Evolutionary conservation across 345 rosid species (phyloP), one percentile per base, ranked within the genome.

Genomic region (Hypericum androsaemum): DNA sequence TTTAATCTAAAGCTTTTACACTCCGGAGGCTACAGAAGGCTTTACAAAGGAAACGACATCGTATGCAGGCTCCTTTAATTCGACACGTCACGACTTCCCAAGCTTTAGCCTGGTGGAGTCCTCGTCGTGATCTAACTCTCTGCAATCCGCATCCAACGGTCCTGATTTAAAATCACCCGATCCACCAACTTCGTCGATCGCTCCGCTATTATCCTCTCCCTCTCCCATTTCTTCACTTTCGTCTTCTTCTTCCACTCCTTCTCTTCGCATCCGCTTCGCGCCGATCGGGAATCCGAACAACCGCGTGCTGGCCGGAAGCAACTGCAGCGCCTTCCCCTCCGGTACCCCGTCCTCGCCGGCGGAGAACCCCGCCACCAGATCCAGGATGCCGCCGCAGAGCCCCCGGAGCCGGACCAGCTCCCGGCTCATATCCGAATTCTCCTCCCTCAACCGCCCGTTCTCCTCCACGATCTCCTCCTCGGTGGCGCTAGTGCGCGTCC

Each of bases 281-380:
- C 98, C 96, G 5, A 90, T 84, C 0, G 88, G 73, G 10, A 90
- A 96, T 42, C 98, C 98, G 48, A 90, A 90, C 60, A 90, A 53
- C 69, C 77, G 77, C 8, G 95, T 94, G 0, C 71, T 72, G 12
- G 62, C 72, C 8, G 80, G 73, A n/a, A 75, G 12, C 1, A 77
- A 68, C 37, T 78, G 77, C 59, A 81, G 16, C 0, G 78, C 61
- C 57, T 56, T 81, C 38, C 74, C 86, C 14, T 76, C 81, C 8
- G 70, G 41, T 47, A 53, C 8, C 10, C 78, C 86, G 5, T 66
- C 11, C 43, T 62, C 84, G 53, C 78, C 70, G 0, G 83, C 62
- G 2, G 81, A 65, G 67, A 76, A 82, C 14, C 70, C 80, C 6
- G 74, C 71, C 88, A 90, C 87, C 60, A 86, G 45, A 22, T 76